Base-by-base conservation (phyloP, 1,139 yeast species). In the Taphrina flavorubra region DNA sequence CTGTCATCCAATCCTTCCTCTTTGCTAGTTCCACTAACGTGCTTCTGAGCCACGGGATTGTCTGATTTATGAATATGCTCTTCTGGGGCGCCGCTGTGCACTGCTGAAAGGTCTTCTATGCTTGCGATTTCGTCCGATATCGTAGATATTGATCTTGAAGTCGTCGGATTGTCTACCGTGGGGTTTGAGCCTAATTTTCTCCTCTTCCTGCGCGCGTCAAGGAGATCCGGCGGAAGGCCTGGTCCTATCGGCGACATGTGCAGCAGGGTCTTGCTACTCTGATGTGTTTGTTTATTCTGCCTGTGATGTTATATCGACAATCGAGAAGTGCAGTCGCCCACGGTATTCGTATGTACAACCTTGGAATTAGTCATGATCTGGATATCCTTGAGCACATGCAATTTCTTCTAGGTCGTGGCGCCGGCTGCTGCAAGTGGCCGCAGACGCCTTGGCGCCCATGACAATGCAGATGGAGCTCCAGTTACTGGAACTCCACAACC, bases 201-300 rank as follows among this genome's bases (percentile, higher is more conserved):
- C 47, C n/a, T 44, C 18, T n/a, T 44, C 18, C 13, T 14, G 8
- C 47, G 47, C 10, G 70, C 71, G 6, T 68, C 71, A 14, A 69
- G 46, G 25, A 71, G 59, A 37, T 70, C 68, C 20, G 71, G 70
- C 6, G 72, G 73, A 14, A 71, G 59, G 16, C 64, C 44, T 4
- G 72, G 73, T 16, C 73, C 73, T 11, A 65, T 37, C 18, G 62
- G 14, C 18, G 51, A 13, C 62, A 58, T 58, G 10, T 51, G 51
- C 14, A 7, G 14, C 14, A 25, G 31, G 31, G 31, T 25, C 2
- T 25, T 25, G 31, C 31, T 25, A 25, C 31, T 25, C 31, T 25
- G 31, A 25, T 25, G 31, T 25, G 31, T 25, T 25, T 4, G 31
- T 25, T 25, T 25, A 25, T 25, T 25, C 31, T 25, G 31, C 31